These are phyloP conservation scores for Colletotrichum coccodes DNA, from an alignment of 2,329 filamentous ascomycete species.

Conservation along the genomic window DNA sequence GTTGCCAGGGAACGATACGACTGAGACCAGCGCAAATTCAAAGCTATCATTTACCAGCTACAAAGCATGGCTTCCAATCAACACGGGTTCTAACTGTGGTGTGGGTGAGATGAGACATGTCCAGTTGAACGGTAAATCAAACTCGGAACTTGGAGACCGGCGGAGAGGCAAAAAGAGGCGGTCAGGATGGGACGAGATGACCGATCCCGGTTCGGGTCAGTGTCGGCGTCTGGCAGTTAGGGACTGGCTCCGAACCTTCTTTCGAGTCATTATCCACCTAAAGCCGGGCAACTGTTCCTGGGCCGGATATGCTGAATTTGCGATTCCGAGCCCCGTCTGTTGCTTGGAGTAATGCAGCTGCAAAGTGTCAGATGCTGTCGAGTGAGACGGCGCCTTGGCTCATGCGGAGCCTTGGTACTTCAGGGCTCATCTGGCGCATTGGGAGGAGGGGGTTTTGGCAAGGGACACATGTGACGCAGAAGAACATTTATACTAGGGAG, in stretches of 20 bases:
- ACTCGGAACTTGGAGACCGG: neutral
- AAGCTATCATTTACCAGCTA: conserved; percentile 6
- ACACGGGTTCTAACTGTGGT: neutral
- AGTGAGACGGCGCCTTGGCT: neutral
- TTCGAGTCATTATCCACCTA: neutral
- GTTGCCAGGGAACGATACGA: neutral
- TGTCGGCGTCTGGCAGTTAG: neutral
- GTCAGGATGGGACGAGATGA: neutral
- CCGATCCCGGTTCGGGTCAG: neutral
- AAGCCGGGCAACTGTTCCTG: neutral
- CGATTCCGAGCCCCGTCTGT: neutral
- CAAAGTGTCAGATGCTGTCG: neutral
- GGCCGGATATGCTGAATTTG: neutral
- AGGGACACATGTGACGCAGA: too few species aligned
- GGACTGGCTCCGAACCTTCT: neutral
- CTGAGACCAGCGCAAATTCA: conserved; percentile 11
- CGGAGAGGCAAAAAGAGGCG: neutral
- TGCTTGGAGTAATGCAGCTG: neutral
- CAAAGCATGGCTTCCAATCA: neutral
- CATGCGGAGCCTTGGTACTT: neutral
- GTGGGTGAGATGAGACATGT: conserved; percentile 1
- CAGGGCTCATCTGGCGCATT: neutral
- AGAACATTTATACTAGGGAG: neutral
- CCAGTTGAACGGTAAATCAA: neutral
- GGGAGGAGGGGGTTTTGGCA: too few species aligned